A percentile compares a stretch with the other conserved stretches of the same genome.
phyloP scores from a whole-genome alignment of 208 protist species.

The Tritrichomonas musculus region DNA sequence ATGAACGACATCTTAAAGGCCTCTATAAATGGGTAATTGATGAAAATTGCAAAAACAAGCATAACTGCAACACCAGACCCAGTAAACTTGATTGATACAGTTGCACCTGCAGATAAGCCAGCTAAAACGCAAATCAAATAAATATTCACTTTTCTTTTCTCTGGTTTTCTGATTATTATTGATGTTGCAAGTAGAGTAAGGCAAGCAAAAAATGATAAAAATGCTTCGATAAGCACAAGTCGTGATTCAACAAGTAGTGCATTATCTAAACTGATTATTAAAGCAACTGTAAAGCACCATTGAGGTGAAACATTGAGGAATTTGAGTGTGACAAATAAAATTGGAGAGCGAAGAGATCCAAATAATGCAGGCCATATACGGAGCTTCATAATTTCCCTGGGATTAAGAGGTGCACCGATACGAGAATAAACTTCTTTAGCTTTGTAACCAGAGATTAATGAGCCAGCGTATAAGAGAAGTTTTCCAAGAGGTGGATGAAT shows the following conservation, averaged over 20 bases:
- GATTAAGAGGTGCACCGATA: background rate
- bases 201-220: background rate
- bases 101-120: background rate
- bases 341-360: background rate
- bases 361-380: background rate
- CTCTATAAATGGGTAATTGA: background rate
- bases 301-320: background rate
- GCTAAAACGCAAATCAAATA: background rate
- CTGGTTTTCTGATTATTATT: background rate
- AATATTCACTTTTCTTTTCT: too few species aligned
- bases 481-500: constrained; percentile 27
- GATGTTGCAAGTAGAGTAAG: background rate
- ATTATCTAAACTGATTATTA: background rate
- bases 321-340: background rate
- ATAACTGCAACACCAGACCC: background rate
- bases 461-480: background rate
- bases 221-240: background rate
- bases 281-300: background rate
- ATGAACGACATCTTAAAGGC: background rate
- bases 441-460: background rate
- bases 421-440: background rate
- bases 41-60: background rate
- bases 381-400: background rate
- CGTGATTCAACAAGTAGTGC: constrained; percentile 1
- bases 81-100: background rate